These are phyloP conservation scores for Elsinoe necatrix DNA, from an alignment of 2,329 filamentous ascomycete genomes.

Conservation along the genomic window DNA sequence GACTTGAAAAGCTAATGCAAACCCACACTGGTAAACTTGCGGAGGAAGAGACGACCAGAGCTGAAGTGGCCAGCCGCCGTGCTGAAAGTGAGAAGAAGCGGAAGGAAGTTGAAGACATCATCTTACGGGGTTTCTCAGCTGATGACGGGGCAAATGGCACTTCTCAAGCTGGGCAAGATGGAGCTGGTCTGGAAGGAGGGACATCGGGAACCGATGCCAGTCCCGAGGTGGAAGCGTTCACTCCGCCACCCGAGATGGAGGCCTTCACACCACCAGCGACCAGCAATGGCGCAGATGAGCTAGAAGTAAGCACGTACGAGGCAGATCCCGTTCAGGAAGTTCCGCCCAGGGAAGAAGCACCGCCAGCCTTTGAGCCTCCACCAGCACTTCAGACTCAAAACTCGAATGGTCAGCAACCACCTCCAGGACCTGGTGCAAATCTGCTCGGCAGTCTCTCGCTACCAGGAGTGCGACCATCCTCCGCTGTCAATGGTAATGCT, in stretches of 20 bases:
- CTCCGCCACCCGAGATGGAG: slow-evolving; percentile 69
- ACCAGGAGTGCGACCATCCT: slow-evolving; percentile 23
- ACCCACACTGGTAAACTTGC: slow-evolving; percentile 61
- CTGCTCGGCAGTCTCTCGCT: slow-evolving; percentile 24
- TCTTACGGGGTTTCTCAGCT: slow-evolving; percentile 69
- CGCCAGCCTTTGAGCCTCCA: slow-evolving; percentile 25
- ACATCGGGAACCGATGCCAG: slow-evolving; percentile 21
- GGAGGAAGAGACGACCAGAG: slow-evolving; percentile 59
- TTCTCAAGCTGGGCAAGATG: slow-evolving; percentile 19
- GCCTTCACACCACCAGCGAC: slow-evolving; percentile 61
- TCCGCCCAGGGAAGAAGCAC: slow-evolving; percentile 24
- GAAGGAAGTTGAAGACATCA: slow-evolving; percentile 79
- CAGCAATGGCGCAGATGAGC: slow-evolving; percentile 16
- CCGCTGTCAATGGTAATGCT: slow-evolving; percentile 16
- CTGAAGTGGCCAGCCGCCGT: slow-evolving; percentile 58
- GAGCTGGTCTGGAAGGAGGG: slow-evolving; percentile 18
- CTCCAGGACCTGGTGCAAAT: slow-evolving; percentile 19
- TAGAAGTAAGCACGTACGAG: slow-evolving; percentile 18
- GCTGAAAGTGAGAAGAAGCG: slow-evolving; percentile 71
- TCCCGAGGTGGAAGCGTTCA: slow-evolving; percentile 38
- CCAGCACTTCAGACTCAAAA: slow-evolving; percentile 18
- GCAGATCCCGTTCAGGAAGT: slow-evolving; percentile 23
- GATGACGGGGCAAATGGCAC: slow-evolving; percentile 8
- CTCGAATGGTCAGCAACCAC: neutral
- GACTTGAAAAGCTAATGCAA: slow-evolving; percentile 72